phyloP scores from a whole-genome alignment of 1,139 yeast genomes.

The Zygosaccharomyces sapae region DNA sequence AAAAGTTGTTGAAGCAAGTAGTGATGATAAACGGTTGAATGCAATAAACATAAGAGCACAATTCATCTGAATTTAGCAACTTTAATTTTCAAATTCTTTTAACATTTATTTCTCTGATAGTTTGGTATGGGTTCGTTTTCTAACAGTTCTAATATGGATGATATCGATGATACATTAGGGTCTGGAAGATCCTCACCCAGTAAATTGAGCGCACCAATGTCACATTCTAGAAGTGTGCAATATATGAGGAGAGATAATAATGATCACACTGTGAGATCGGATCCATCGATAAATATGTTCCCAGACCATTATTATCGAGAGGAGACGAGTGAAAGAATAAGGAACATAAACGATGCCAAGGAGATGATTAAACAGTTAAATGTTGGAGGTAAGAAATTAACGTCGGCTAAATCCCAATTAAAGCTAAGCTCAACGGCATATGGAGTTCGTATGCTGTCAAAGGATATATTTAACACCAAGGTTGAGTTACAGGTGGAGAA shows the following conservation, averaged over 20 bases:
- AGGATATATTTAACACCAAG: slow-evolving; percentile 68
- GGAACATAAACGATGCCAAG: slow-evolving; percentile 14
- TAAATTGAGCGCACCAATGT: neutral
- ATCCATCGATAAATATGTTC: slow-evolving; percentile 8
- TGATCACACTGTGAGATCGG: slow-evolving; percentile 9
- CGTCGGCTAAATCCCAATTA: slow-evolving; percentile 51
- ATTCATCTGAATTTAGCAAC: neutral
- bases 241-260: slow-evolving; percentile 5
- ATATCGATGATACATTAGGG: neutral
- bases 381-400: slow-evolving; percentile 14
- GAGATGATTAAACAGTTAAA: slow-evolving; percentile 15
- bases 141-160: neutral
- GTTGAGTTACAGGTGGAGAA: slow-evolving; percentile 66
- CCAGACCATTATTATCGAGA: slow-evolving; percentile 7
- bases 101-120: neutral
- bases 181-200: neutral
- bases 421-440: slow-evolving; percentile 81
- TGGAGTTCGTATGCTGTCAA: slow-evolving; percentile 76
- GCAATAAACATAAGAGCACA: neutral
- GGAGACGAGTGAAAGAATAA: slow-evolving; percentile 11
- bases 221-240: slow-evolving; percentile 1
- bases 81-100: neutral
- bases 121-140: neutral
- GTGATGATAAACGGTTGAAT: neutral
- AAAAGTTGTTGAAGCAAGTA: neutral